Conservation (phyloP, 2,329 filamentous ascomycete species). For the Penicillium sp. region DNA sequence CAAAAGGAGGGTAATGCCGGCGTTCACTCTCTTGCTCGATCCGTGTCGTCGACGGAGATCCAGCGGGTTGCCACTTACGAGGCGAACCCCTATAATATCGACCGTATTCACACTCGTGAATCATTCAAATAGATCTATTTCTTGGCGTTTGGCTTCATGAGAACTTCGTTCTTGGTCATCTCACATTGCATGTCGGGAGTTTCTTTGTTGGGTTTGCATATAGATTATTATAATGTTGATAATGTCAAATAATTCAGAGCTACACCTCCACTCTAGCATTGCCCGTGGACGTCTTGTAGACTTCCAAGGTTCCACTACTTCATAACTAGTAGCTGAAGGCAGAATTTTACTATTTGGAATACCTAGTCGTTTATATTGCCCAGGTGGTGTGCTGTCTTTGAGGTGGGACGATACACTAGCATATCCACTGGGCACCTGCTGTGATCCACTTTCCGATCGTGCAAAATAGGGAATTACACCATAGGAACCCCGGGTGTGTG, state of each 20-base stretch:
- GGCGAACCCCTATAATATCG: constrained; percentile 20
- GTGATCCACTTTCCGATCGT: too few species aligned
- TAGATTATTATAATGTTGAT: background rate
- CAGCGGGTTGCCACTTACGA: constrained; percentile 21
- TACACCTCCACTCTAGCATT: background rate
- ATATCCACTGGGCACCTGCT: too few species aligned
- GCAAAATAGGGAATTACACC: too few species aligned
- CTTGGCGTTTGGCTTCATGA: background rate
- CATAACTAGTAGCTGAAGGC: too few species aligned
- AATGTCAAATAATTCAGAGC: background rate
- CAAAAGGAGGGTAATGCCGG: constrained; percentile 17
- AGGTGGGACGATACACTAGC: too few species aligned
- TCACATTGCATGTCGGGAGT: constrained; percentile 10
- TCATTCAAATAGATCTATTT: constrained; percentile 15
- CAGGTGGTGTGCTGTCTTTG: too few species aligned
- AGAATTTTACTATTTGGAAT: too few species aligned
- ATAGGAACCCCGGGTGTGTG: too few species aligned
- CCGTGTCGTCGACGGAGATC: constrained; percentile 6
- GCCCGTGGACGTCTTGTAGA: too few species aligned
- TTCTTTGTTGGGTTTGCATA: background rate
- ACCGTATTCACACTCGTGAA: constrained; percentile 20
- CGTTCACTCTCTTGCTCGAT: constrained; percentile 10
- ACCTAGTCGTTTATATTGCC: too few species aligned
- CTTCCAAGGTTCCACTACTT: too few species aligned
- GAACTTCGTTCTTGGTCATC: background rate